Conservation (phyloP, 106 monocot species). For the Dactylorhiza incarnata region DNA sequence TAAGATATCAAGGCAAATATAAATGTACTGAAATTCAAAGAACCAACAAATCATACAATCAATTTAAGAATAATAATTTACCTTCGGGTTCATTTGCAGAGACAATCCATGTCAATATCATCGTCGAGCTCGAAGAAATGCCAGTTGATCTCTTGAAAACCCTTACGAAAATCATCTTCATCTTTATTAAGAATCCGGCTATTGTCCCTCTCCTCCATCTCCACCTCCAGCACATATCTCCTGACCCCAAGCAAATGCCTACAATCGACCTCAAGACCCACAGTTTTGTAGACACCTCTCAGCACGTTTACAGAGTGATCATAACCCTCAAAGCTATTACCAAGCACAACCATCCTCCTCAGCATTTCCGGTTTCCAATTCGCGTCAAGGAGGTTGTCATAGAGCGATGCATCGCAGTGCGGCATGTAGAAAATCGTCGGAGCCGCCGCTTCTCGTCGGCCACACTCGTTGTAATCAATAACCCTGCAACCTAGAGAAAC, state of each 20-base stretch:
- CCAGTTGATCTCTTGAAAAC: slow-evolving; percentile 76
- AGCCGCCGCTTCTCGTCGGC: slow-evolving; percentile 32
- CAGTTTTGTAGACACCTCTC: slow-evolving; percentile 11
- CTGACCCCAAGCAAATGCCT: slow-evolving; percentile 29
- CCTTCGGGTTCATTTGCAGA: not conserved
- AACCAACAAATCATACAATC: too few relatives aligned
- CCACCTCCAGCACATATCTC: slow-evolving; percentile 46
- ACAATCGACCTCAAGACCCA: slow-evolving; percentile 19
- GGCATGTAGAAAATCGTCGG: slow-evolving; percentile 93
- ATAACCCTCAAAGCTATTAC: slow-evolving; percentile 77
- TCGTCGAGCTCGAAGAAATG: slow-evolving; percentile 72
- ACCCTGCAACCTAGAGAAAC: slow-evolving; percentile 39
- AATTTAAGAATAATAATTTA: not conserved
- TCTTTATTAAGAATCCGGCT: not conserved
- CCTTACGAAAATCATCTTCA: slow-evolving; percentile 30
- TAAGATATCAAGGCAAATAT: too few relatives aligned
- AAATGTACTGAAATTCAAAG: too few relatives aligned
- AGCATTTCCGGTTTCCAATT: slow-evolving; percentile 50
- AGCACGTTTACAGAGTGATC: slow-evolving; percentile 21
- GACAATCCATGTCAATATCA: slow-evolving; percentile 14
- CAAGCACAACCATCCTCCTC: slow-evolving; percentile 50
- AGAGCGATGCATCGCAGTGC: slow-evolving; percentile 74
- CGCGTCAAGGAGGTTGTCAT: slow-evolving; percentile 51
- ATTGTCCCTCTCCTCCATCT: slow-evolving; percentile 18
- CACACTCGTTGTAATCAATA: slow-evolving; percentile 35